phyloP scores from a whole-genome alignment of 495 filamentous ascomycete species.

The Tuber aestivum region DNA sequence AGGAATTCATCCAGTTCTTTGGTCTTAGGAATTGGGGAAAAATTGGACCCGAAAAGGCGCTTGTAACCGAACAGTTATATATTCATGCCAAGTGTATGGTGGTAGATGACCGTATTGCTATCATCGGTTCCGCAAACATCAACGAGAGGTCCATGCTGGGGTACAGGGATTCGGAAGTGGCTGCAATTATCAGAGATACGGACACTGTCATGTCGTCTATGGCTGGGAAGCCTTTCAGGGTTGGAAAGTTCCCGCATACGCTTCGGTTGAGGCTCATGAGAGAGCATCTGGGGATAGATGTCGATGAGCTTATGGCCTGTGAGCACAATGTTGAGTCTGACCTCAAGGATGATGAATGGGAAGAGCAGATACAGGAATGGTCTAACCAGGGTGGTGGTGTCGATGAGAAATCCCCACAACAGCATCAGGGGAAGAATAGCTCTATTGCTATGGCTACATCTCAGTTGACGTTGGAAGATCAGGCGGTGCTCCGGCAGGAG shows the following conservation, averaged over 20 bases:
- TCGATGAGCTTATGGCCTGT: conserved; percentile 74
- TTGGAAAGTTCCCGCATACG: conserved; percentile 87
- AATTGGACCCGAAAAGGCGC: conserved; percentile 70
- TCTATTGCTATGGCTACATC: conserved; percentile 34
- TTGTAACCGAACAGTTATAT: conserved; percentile 95
- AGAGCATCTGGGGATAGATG: conserved; percentile 91
- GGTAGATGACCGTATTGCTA: conserved; percentile 85
- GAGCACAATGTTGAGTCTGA: not conserved
- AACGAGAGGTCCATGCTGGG: conserved; percentile 97
- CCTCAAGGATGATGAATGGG: conserved; percentile 56
- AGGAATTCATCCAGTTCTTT: conserved; percentile 96
- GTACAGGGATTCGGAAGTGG: conserved; percentile 83
- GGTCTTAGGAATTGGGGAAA: conserved; percentile 88
- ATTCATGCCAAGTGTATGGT: conserved; percentile 98
- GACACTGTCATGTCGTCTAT: conserved; percentile 91
- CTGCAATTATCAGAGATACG: conserved; percentile 84
- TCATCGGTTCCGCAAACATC: conserved; percentile 98
- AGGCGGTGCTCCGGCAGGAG: conserved; percentile 57
- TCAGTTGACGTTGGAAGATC: conserved; percentile 56
- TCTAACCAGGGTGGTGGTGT: conserved; percentile 14
- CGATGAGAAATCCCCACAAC: conserved; percentile 31
- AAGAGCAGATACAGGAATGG: conserved; percentile 42
- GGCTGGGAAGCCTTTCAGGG: conserved; percentile 78
- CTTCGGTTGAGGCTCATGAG: conserved; percentile 92
- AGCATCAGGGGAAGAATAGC: conserved; percentile 47